Conservation (phyloP, 768 basidiomycete species). For the Lanmaoa pseudosensibilis region DNA sequence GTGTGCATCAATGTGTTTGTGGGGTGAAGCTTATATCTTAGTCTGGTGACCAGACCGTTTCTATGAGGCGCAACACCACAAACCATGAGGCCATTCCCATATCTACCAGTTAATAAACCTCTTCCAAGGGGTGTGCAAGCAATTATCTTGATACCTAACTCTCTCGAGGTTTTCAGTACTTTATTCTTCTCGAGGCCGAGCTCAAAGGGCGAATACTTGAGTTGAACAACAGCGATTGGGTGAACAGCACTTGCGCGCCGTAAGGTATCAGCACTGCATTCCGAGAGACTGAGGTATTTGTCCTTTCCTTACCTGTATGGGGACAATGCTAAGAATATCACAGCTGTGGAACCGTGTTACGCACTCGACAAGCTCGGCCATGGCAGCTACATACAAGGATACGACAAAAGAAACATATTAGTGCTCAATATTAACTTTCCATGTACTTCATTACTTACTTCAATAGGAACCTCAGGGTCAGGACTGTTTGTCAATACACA, state of each 20-base stretch:
- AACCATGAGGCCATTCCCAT: constrained; percentile 26
- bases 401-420: not conserved
- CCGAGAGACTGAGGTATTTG: constrained; percentile 54
- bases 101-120: constrained; percentile 50
- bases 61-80: no score
- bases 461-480: constrained; percentile 47
- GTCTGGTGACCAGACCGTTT: no score
- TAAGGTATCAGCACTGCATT: constrained; percentile 46
- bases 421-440: not conserved
- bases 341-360: not conserved
- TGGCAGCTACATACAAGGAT: constrained; percentile 33
- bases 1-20: no score
- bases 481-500: constrained; percentile 26
- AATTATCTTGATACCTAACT: constrained; percentile 49
- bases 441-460: constrained; percentile 33
- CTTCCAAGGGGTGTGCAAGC: constrained; percentile 55
- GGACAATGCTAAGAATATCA: constrained; percentile 3
- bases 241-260: constrained; percentile 52
- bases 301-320: constrained; percentile 38
- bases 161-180: constrained; percentile 44
- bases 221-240: constrained; percentile 49
- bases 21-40: no score
- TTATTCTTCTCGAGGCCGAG: constrained; percentile 48
- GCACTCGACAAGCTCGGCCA: constrained; percentile 55
- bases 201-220: constrained; percentile 53